These are phyloP conservation scores for Blepharisma undulans DNA, from an alignment of 169 alveolate genomes.

Conservation along the genomic window DNA sequence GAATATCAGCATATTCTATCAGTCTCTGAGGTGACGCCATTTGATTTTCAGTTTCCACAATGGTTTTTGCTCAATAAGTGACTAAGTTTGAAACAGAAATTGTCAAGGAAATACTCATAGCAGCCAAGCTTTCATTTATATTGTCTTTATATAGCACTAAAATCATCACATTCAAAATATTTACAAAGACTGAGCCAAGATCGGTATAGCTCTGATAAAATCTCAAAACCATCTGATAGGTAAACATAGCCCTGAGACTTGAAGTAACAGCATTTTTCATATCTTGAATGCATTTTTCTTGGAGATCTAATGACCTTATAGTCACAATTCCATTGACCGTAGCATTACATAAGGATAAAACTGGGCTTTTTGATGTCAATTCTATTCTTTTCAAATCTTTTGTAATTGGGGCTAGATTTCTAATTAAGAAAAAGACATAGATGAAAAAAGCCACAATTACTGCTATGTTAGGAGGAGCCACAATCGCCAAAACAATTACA, in stretches of 20 bases:
- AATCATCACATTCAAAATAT: background rate
- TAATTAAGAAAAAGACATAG: background rate
- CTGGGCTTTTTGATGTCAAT: conserved; percentile 14
- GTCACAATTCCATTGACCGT: background rate
- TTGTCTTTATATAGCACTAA: background rate
- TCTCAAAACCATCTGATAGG: background rate
- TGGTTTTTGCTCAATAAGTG: background rate
- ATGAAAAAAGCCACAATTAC: background rate
- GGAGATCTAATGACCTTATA: background rate
- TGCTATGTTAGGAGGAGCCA: background rate
- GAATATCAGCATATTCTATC: conserved; percentile 7
- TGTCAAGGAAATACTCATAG: background rate
- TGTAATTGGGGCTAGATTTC: background rate
- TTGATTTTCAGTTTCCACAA: conserved; percentile 10
- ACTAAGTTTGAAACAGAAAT: background rate
- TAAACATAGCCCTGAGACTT: background rate
- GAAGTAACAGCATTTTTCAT: background rate
- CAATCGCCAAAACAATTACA: background rate
- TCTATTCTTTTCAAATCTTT: background rate
- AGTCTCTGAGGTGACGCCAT: conserved; percentile 26
- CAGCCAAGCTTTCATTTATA: background rate
- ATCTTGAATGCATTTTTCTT: background rate
- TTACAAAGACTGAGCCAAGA: background rate
- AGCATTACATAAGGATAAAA: background rate
- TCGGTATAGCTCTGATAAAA: background rate